phyloP scores from a whole-genome alignment of 495 filamentous ascomycete species.

The Bacidia gigantensis region DNA sequence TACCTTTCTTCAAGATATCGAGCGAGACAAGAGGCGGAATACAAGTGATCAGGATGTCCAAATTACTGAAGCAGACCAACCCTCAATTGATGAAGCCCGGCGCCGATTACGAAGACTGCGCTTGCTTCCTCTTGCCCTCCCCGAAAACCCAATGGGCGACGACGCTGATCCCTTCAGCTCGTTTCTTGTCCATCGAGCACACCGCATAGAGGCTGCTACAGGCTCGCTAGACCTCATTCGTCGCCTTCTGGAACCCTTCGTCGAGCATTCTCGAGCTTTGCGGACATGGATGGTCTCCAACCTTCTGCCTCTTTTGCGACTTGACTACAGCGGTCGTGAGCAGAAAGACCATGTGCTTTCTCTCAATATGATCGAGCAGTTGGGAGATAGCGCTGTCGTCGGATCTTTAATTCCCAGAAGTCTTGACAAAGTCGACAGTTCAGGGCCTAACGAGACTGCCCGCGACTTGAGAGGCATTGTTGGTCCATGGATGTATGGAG shows the following conservation, averaged over 20 bases:
- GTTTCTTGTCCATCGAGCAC: slow-evolving; percentile 65
- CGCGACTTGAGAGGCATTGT: slow-evolving; percentile 64
- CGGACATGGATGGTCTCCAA: slow-evolving; percentile 66
- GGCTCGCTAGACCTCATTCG: slow-evolving; percentile 61
- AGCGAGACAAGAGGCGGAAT: not conserved
- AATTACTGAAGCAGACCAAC: slow-evolving; percentile 13
- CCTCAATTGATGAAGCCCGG: slow-evolving; percentile 51
- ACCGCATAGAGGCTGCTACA: slow-evolving; percentile 65
- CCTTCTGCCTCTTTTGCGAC: slow-evolving; percentile 61
- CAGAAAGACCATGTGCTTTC: slow-evolving; percentile 39
- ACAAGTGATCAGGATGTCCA: not conserved
- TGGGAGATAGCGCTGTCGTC: slow-evolving; percentile 50
- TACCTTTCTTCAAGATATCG: slow-evolving; percentile 41
- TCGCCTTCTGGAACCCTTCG: slow-evolving; percentile 59
- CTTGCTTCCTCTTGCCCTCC: slow-evolving; percentile 45
- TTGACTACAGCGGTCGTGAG: slow-evolving; percentile 77
- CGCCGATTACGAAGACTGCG: slow-evolving; percentile 58
- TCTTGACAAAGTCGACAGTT: slow-evolving; percentile 21
- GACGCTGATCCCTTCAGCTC: slow-evolving; percentile 42
- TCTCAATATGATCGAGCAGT: slow-evolving; percentile 44
- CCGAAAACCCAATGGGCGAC: slow-evolving; percentile 27
- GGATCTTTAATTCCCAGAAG: slow-evolving; percentile 51
- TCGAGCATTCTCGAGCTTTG: slow-evolving; percentile 49
- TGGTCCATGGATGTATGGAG: slow-evolving; percentile 71
- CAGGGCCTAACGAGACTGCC: slow-evolving; percentile 36